Evolutionary conservation across 163 green algal genomes (phyloP).

Genomic region (Coccomyxa subellipsoidea): DNA sequence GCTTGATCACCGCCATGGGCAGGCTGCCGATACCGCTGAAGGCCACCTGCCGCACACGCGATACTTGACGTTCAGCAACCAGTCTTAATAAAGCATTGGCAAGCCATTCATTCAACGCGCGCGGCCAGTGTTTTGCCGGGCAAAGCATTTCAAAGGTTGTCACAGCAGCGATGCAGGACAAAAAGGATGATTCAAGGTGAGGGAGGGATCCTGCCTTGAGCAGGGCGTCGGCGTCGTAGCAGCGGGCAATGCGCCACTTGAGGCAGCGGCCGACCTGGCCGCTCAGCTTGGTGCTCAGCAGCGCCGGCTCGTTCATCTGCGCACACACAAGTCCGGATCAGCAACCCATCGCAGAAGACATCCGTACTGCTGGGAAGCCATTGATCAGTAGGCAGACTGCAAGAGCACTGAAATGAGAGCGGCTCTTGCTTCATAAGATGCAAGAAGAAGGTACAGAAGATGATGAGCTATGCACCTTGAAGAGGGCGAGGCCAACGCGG

Average conservation of each 20-base stretch:
- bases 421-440: neutral
- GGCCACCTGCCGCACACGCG: slow-evolving; percentile 25
- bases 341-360: neutral
- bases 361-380: neutral
- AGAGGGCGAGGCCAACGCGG: slow-evolving; percentile 65
- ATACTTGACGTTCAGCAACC: too few species aligned
- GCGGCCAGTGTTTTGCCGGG: too few species aligned
- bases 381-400: too few species aligned
- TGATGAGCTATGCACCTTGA: slow-evolving; percentile 21
- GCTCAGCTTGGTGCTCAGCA: slow-evolving; percentile 46
- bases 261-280: slow-evolving; percentile 32
- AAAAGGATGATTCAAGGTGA: neutral
- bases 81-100: too few species aligned
- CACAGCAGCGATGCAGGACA: too few species aligned
- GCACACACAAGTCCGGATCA: neutral
- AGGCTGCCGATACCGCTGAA: slow-evolving; percentile 30
- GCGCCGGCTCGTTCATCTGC: slow-evolving; percentile 47
- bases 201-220: slow-evolving; percentile 18
- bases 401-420: neutral
- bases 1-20: slow-evolving; percentile 20
- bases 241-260: slow-evolving; percentile 32
- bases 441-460: neutral
- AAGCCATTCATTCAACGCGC: too few species aligned
- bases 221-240: slow-evolving; percentile 34
- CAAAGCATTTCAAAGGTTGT: too few species aligned